Conservation (phyloP, 1,139 yeast species). For the Tardiomyces blankii region DNA sequence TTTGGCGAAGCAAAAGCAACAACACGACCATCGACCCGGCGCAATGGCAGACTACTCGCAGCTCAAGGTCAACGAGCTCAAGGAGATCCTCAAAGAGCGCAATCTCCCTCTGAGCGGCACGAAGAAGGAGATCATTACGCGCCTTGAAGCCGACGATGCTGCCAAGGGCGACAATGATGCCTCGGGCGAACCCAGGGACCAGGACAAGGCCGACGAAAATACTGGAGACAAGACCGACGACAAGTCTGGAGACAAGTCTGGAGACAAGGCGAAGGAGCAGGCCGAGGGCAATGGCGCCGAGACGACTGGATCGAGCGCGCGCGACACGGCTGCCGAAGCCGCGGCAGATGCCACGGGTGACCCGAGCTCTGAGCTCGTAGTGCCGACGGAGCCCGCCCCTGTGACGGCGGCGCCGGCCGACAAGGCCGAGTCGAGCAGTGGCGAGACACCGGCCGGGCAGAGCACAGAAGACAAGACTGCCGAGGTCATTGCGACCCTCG, state of each 20-base stretch:
- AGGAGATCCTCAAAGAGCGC: constrained; percentile 58
- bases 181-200: constrained; percentile 10
- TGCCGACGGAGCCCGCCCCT: constrained; percentile 5
- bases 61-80: constrained; percentile 76
- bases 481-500: constrained; percentile 56
- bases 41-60: constrained; percentile 33
- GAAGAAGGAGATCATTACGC: constrained; percentile 68
- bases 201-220: too few relatives aligned
- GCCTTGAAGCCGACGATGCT: constrained; percentile 35
- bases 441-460: constrained; percentile 3
- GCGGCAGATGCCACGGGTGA: constrained; percentile 10
- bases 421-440: constrained; percentile 1
- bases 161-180: constrained; percentile 14
- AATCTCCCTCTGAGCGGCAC: constrained; percentile 69
- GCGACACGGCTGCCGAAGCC: constrained; percentile 7
- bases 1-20: too few relatives aligned
- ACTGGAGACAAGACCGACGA: not conserved
- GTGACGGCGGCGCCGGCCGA: constrained; percentile 3
- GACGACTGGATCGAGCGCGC: constrained; percentile 8
- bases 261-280: constrained; percentile 9
- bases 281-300: constrained; percentile 7
- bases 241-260: constrained; percentile 5
- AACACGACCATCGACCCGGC: too few relatives aligned
- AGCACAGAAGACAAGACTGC: constrained; percentile 50
- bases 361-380: constrained; percentile 6